These are phyloP conservation scores for Candida silvicultrix DNA, from an alignment of 805 yeast genomes.

Conservation along the genomic window DNA sequence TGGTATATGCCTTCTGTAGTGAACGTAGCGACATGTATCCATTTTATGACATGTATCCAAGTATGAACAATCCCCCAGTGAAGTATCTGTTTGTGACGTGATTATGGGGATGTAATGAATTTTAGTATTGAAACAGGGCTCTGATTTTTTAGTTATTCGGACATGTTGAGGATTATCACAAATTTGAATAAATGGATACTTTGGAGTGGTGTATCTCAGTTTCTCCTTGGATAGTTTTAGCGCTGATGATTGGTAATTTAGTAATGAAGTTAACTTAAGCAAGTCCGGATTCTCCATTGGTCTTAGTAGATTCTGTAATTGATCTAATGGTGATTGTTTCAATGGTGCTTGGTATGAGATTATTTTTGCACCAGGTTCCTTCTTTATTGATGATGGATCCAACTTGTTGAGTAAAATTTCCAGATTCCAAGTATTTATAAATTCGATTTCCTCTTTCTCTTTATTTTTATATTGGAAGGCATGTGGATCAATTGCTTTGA, in stretches of 20 bases:
- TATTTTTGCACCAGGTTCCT: too few species aligned
- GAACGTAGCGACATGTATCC: constrained; percentile 73
- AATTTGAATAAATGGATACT: constrained; percentile 41
- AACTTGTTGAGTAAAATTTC: constrained; percentile 1
- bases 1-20: constrained; percentile 50
- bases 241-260: constrained; percentile 34
- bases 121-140: constrained; percentile 27
- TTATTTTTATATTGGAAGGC: constrained; percentile 2
- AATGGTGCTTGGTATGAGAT: not conserved
- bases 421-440: constrained; percentile 14
- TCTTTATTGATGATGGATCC: not conserved
- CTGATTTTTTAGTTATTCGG: constrained; percentile 20
- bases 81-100: constrained; percentile 57
- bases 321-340: not conserved
- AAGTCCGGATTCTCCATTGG: constrained; percentile 4
- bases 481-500: constrained; percentile 7
- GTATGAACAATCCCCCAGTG: constrained; percentile 87
- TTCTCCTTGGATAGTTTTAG: constrained; percentile 33
- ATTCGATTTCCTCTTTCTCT: constrained; percentile 4
- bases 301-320: constrained; percentile 3
- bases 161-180: constrained; percentile 34
- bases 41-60: constrained; percentile 90
- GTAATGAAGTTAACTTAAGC: constrained; percentile 7
- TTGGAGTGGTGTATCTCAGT: constrained; percentile 30
- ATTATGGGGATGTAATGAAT: constrained; percentile 52